A percentile compares a stretch with the other conserved stretches of the same genome.
Conservation (phyloP, 129 eudicot species). For the Oenanthe sinensis region DNA sequence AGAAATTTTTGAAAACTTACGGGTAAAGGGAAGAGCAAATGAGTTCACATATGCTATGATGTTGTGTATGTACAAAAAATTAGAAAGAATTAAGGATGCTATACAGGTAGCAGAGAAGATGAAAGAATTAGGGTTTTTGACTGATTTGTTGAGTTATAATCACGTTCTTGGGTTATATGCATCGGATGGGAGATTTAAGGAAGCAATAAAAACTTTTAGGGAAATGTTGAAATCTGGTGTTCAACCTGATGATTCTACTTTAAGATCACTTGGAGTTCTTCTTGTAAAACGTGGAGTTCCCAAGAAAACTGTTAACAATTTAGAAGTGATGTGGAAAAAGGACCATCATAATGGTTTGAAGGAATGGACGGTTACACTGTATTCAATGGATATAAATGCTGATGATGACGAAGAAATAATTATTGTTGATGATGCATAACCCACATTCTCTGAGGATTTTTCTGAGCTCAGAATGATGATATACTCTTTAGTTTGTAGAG, state of each 20-base stretch:
- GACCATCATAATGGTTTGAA: slow-evolving; percentile 43
- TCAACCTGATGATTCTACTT: slow-evolving; percentile 64
- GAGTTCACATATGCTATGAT: slow-evolving; percentile 95
- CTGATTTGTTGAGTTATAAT: slow-evolving; percentile 67
- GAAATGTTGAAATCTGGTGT: slow-evolving; percentile 56
- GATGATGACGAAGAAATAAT: slow-evolving; percentile 15
- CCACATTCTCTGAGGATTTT: background rate
- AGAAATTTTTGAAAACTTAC: slow-evolving; percentile 46
- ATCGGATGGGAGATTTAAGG: slow-evolving; percentile 67
- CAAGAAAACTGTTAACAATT: slow-evolving; percentile 48
- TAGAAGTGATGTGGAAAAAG: slow-evolving; percentile 48
- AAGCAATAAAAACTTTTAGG: slow-evolving; percentile 49
- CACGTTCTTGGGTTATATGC: slow-evolving; percentile 65
- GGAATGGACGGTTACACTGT: slow-evolving; percentile 48
- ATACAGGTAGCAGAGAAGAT: slow-evolving; percentile 52
- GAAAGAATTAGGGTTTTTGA: slow-evolving; percentile 67
- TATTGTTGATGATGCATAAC: background rate
- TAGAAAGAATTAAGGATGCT: slow-evolving; percentile 63
- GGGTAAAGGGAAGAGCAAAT: slow-evolving; percentile 45
- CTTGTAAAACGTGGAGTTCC: slow-evolving; percentile 72
- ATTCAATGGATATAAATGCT: slow-evolving; percentile 35
- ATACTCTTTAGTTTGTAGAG: background rate
- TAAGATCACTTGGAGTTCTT: slow-evolving; percentile 45
- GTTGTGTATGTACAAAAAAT: slow-evolving; percentile 76
- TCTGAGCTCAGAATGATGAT: background rate